Conservation (phyloP, 1,284 basidiomycete genomes). For the Xerocomus minutiporus region DNA sequence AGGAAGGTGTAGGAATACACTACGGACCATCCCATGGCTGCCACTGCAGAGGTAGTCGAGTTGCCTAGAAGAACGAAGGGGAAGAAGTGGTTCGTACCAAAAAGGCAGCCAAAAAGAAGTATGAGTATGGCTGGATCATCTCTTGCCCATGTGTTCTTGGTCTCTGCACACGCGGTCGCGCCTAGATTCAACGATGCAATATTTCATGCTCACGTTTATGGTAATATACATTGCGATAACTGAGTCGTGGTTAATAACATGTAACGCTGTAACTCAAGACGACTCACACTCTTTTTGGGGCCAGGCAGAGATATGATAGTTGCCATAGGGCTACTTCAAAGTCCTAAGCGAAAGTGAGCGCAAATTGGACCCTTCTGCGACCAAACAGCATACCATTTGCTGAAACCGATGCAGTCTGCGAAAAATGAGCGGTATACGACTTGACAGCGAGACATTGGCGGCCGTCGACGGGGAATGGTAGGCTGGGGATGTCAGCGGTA, state of each 20-base stretch:
- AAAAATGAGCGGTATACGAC: conserved; percentile 75
- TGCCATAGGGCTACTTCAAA: conserved; percentile 95
- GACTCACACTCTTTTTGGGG: conserved; percentile 85
- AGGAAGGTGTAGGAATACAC: conserved; percentile 66
- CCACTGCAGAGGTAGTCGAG: conserved; percentile 41
- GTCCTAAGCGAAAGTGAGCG: conserved; percentile 53
- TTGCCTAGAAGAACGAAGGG: not conserved
- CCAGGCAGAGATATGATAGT: conserved; percentile 84
- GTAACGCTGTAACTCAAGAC: conserved; percentile 4
- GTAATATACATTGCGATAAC: conserved; percentile 88
- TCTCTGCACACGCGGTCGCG: conserved; percentile 52
- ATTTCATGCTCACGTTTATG: conserved; percentile 63
- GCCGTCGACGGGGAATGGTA: conserved; percentile 26
- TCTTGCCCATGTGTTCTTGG: conserved; percentile 96
- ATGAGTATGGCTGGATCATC: conserved; percentile 93
- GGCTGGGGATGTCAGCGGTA: conserved; percentile 51
- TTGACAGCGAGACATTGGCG: conserved; percentile 37
- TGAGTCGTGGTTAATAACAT: conserved; percentile 29
- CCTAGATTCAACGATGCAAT: not conserved
- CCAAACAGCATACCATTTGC: conserved; percentile 63
- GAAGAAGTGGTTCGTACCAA: conserved; percentile 43
- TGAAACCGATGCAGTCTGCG: conserved; percentile 73
- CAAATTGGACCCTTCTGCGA: too few relatives aligned
- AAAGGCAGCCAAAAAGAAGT: conserved; percentile 73
- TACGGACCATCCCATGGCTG: conserved; percentile 81